Percentiles rank a stretch among this genome's conserved stretches.
These are phyloP conservation scores for Immersiella caudata DNA, from an alignment of 495 filamentous ascomycete genomes.

Conservation along the genomic window DNA sequence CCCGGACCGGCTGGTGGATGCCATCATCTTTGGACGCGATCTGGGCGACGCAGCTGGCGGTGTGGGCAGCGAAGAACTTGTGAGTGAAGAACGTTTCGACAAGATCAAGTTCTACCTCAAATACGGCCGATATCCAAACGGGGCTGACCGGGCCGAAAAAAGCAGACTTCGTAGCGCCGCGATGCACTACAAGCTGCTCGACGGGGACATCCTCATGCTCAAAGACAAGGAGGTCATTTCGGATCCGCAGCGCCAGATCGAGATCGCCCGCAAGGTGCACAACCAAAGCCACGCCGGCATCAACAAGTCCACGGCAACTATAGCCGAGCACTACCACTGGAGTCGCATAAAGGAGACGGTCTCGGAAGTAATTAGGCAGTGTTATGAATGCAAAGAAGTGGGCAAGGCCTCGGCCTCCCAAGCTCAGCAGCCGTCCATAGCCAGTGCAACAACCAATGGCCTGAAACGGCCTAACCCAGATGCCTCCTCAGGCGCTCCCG, in stretches of 20 bases:
- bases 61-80: constrained; percentile 73
- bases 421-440: constrained; percentile 20
- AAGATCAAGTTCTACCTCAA: constrained; percentile 98
- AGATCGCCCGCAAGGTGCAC: constrained; percentile 80
- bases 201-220: constrained; percentile 83
- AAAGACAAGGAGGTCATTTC: constrained; percentile 97
- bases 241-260: constrained; percentile 88
- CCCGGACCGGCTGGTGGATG: constrained; percentile 82
- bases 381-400: constrained; percentile 83
- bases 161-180: constrained; percentile 88
- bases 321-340: constrained; percentile 95
- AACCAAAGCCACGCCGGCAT: constrained; percentile 84
- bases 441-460: constrained; percentile 21
- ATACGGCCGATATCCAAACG: constrained; percentile 88
- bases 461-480: constrained; percentile 33
- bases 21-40: constrained; percentile 94
- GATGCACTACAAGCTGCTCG: constrained; percentile 89
- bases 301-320: constrained; percentile 95
- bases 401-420: constrained; percentile 52
- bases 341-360: constrained; percentile 99
- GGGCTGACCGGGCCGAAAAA: constrained; percentile 94
- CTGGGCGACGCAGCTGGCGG: constrained; percentile 52
- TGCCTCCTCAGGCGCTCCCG: constrained; percentile 23
- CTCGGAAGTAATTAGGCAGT: constrained; percentile 89
- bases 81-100: constrained; percentile 96